A percentile compares a stretch with the other conserved stretches of the same genome.
Evolutionary conservation across 305 asterid genomes (phyloP).

Genomic region (Fraxinus albicans): DNA sequence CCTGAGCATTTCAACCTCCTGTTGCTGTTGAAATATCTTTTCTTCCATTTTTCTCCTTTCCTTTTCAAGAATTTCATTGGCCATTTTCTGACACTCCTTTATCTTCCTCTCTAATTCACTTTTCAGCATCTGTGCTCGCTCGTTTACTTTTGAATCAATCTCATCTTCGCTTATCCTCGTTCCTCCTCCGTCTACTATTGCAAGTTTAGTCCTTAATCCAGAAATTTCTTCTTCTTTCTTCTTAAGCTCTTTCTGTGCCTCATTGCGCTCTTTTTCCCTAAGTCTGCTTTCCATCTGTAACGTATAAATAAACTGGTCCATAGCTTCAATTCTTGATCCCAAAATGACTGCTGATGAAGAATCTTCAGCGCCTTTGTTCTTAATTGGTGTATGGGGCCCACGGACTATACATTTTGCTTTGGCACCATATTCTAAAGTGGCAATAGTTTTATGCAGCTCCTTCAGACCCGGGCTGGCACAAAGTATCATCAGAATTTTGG

Average conservation of each 20-base stretch:
- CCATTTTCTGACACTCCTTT: constrained; percentile 62
- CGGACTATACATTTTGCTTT: constrained; percentile 94
- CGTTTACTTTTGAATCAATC: constrained; percentile 56
- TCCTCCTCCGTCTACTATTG: constrained; percentile 41
- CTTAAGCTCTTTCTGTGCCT: constrained; percentile 58
- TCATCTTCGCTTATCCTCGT: constrained; percentile 45
- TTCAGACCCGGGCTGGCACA: constrained; percentile 95
- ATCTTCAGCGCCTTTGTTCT: constrained; percentile 72
- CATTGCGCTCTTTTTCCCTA: constrained; percentile 58
- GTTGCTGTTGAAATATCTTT: constrained; percentile 53
- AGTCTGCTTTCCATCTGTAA: constrained; percentile 74
- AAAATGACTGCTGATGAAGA: constrained; percentile 64
- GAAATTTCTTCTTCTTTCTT: constrained; percentile 70
- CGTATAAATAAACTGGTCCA: constrained; percentile 78
- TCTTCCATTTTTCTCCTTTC: constrained; percentile 87
- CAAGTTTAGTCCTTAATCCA: constrained; percentile 55
- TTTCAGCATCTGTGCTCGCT: constrained; percentile 43
- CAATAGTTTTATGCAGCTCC: constrained; percentile 85
- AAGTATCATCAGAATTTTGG: constrained; percentile 84
- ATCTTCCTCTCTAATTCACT: constrained; percentile 62
- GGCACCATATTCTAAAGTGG: constrained; percentile 91
- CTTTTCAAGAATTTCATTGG: constrained; percentile 54
- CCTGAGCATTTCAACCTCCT: constrained; percentile 71
- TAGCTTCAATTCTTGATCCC: constrained; percentile 77
- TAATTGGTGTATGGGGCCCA: constrained; percentile 73